Conservation (phyloP, 257 asterid species). For the Anisodus tanguticus region DNA sequence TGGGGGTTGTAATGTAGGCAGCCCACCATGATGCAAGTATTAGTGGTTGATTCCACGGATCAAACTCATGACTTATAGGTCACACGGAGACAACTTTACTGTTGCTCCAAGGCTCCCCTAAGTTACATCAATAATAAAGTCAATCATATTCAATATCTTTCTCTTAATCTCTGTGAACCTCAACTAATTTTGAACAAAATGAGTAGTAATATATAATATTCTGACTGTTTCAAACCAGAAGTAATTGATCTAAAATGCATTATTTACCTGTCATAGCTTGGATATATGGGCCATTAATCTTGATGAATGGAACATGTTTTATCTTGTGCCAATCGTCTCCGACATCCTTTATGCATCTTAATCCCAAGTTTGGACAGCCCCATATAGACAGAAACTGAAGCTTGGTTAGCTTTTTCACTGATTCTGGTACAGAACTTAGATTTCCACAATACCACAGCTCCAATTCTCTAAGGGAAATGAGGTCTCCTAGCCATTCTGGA, state of each 20-base stretch:
- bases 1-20: background rate
- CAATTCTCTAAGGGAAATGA: constrained; percentile 31
- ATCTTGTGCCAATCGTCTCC: constrained; percentile 33
- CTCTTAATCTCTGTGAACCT: background rate
- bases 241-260: background rate
- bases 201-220: background rate
- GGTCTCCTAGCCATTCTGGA: constrained; percentile 31
- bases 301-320: constrained; percentile 30
- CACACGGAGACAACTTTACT: background rate
- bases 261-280: constrained; percentile 26
- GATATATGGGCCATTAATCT: constrained; percentile 32
- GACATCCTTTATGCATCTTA: constrained; percentile 26
- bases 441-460: constrained; percentile 29
- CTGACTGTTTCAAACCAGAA: constrained; percentile 21
- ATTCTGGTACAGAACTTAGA: constrained; percentile 29
- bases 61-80: background rate
- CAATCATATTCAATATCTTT: background rate
- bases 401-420: constrained; percentile 29
- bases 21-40: background rate
- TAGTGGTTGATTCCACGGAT: background rate
- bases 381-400: constrained; percentile 29
- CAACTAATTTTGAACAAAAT: constrained; percentile 22
- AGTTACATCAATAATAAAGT: background rate
- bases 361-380: constrained; percentile 30
- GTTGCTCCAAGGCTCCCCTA: background rate